Base-by-base conservation (phyloP, 768 basidiomycete genomes). In the Dioszegia crocea region DNA sequence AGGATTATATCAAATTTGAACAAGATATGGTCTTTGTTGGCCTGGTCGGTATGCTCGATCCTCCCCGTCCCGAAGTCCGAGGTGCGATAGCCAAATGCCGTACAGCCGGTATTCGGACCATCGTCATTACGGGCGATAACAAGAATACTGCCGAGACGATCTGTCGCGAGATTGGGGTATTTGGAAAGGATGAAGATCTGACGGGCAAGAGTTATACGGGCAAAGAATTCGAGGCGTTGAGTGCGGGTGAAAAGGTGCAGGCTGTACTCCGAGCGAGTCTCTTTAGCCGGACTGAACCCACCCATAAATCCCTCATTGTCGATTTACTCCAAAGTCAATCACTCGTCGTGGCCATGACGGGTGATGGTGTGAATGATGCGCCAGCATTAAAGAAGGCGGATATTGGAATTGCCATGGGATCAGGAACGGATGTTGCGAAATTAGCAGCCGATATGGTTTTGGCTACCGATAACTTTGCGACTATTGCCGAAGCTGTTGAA, bases 401-500 rank as follows among this genome's bases (percentile, higher is more conserved):
- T 68, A 99, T 99, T 68, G 94, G 94, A 76, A 88, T 99, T 52
- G 93, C 94, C 3, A 99, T 99, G 94, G 94, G 94, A 45, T 93
- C 91, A 57, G 94, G 94, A 53, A 99, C 96, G 0, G 96, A 99
- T 74, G 94, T 99, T 41, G 94, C 94, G 61, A 98, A 97, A 79
- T 81, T 96, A 60, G 96, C 94, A 3, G 91, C 94, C 8, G 94
- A 99, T 77, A 94, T 99, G 91, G 92, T 99, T 1, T 59, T 78
- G 2, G 76, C 76, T 23, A 78, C 67, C 76, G 92, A 92, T 47
- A 98, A 98, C 81, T 99, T 99, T 78, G 87, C 91, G 11, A 93
- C 92, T 6, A 97, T 99, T 78, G 93, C 96, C 77, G 81, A 85
- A 67, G 94, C 94, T 8, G 92, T 99, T 44, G 94, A 98, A 77